These are phyloP conservation scores for Microthlaspi erraticum DNA, from an alignment of 345 rosid species.

Conservation along the genomic window DNA sequence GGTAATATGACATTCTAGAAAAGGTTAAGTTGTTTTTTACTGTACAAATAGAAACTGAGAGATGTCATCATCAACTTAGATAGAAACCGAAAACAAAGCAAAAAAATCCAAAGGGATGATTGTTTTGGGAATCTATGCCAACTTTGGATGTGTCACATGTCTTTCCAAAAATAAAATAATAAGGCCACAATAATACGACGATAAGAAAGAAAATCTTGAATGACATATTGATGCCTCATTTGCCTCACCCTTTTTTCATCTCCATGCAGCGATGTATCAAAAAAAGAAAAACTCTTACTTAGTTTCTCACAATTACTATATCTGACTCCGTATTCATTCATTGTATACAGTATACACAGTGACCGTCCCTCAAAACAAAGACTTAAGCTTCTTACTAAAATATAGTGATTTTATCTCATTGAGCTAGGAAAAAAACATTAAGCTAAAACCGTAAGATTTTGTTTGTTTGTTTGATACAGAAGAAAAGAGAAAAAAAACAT, in stretches of 20 bases:
- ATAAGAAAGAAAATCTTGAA: conserved; percentile 14
- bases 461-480: no score
- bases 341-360: background rate
- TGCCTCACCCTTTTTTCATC: background rate
- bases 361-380: background rate
- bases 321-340: background rate
- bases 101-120: background rate
- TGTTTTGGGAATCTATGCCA: conserved; percentile 27
- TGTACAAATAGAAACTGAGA: conserved; percentile 18
- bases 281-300: background rate
- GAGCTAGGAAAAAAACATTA: background rate
- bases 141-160: conserved; percentile 39
- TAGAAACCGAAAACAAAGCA: conserved; percentile 7
- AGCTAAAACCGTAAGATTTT: background rate
- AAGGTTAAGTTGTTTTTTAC: background rate
- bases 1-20: background rate
- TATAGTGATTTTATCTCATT: background rate
- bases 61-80: conserved; percentile 22
- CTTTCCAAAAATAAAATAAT: conserved; percentile 22
- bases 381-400: background rate
- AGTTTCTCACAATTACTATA: conserved; percentile 13
- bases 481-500: background rate
- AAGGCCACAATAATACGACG: conserved; percentile 35
- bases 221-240: conserved; percentile 8
- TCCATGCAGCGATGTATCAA: conserved; percentile 20